Evolutionary conservation across 208 protist species (phyloP).

Genomic region (Trypanosoma mega): DNA sequence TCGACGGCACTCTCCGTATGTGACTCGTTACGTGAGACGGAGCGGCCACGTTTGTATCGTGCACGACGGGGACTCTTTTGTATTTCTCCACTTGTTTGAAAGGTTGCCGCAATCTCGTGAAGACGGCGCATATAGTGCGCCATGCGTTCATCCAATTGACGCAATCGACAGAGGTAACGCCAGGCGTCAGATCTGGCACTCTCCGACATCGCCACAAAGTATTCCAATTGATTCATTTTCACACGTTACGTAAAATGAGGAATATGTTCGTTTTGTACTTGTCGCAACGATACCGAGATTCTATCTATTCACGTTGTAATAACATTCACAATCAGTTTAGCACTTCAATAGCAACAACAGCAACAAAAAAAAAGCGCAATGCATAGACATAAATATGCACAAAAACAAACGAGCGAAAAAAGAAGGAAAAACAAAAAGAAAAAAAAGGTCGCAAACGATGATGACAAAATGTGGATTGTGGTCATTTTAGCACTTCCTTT

Average conservation of each 20-base stretch:
- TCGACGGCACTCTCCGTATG: not conserved
- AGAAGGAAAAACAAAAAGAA: not conserved
- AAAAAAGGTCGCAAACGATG: not conserved
- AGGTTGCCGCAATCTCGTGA: constrained; percentile 31
- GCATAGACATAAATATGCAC: not conserved
- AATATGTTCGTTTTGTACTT: not conserved
- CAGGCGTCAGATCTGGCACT: constrained; percentile 49
- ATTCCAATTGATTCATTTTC: constrained; percentile 68
- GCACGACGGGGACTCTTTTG: no score
- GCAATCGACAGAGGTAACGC: constrained; percentile 62
- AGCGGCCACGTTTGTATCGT: constrained; percentile 9
- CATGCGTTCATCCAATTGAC: constrained; percentile 61
- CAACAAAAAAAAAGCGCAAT: no score
- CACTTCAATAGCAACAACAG: no score
- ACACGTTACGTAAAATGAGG: not conserved
- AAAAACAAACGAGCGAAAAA: constrained; percentile 3
- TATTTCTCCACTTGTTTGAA: not conserved
- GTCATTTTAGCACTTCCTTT: constrained; percentile 2
- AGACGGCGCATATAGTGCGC: constrained; percentile 51
- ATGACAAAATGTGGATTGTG: not conserved
- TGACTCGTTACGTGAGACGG: not conserved
- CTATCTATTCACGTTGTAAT: no score
- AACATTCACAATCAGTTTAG: no score
- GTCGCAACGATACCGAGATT: not conserved
- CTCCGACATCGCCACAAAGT: constrained; percentile 70